Base-by-base conservation (phyloP, 163 green algal species). In the Chlorella variabilis region DNA sequence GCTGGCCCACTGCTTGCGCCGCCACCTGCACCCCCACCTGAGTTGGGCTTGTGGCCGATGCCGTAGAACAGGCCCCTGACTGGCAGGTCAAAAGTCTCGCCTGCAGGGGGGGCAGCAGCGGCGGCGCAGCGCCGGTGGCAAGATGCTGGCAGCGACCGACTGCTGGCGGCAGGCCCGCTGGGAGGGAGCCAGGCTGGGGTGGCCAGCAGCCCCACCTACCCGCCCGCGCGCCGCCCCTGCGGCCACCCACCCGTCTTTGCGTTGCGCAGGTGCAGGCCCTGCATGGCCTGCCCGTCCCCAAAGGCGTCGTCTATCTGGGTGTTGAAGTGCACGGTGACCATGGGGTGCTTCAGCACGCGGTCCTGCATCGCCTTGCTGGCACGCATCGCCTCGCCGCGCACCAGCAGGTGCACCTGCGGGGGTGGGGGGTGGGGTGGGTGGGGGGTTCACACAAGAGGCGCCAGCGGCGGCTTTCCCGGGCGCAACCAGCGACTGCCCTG, bases 21-120 rank as follows among this genome's bases (percentile, higher is more conserved):
- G n/a, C n/a, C n/a, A n/a, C n/a, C n/a, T n/a, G n/a, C n/a, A n/a
- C n/a, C 5, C 73, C 20, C 56, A 80, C 73, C 73, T n/a, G 73
- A 80, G 93, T 99, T 99, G 71, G 97, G 97, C 61, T 89, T 91
- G 87, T 99, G 97, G 31, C 97, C 97, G 77, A 99, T 99, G 83
- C 97, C 95, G 81, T 98, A 98, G 78, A 98, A 98, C 61, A 98
- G 81, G 23, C 95, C 95, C 18, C 83, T 79, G 56, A 98, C 93
- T 2, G 81, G 58, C 75, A 98, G 83, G 7, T 92, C 83, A 20
- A 66, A 34, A 84, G 88, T 90, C 82, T 94, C 92, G 20, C 92
- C 92, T 91, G 88, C 66, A 74, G 11, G 34, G 69, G 69, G 3
- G 48, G 68, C 5, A 62, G 54, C 27, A 39, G 38, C n/a, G n/a